These are phyloP conservation scores for Chlamydomonas urium DNA, from an alignment of 139 green algal genomes.

Conservation along the genomic window DNA sequence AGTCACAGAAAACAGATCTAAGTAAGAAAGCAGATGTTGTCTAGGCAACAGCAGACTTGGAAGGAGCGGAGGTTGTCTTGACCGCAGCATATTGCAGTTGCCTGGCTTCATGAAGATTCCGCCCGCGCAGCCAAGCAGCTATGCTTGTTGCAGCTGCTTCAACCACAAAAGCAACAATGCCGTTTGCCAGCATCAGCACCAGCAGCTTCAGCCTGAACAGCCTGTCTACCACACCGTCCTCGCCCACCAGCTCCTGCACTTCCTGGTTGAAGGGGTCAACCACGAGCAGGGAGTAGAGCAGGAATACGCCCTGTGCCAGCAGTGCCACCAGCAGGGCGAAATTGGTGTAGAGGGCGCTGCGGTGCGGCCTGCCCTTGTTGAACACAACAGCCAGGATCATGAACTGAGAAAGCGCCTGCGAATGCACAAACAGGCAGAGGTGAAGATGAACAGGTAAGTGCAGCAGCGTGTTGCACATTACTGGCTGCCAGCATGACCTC, in stretches of 20 bases:
- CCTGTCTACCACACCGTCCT: constrained; percentile 14
- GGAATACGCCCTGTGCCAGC: constrained; percentile 23
- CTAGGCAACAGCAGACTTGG: too few relatives aligned
- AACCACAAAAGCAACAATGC: constrained; percentile 12
- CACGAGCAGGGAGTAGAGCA: constrained; percentile 42
- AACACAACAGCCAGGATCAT: constrained; percentile 47
- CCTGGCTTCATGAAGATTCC: too few relatives aligned
- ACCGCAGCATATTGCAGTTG: too few relatives aligned
- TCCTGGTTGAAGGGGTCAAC: constrained; percentile 37
- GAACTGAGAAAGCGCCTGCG: constrained; percentile 39
- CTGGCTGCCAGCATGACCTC: too few relatives aligned
- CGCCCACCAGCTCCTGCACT: constrained; percentile 40
- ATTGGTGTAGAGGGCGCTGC: constrained; percentile 43
- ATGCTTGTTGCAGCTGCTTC: too few relatives aligned
- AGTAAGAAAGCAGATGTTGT: too few relatives aligned
- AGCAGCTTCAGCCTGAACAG: constrained; percentile 26
- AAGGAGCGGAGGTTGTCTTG: too few relatives aligned
- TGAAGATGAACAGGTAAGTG: neutral
- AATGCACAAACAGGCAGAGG: neutral
- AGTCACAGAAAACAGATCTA: too few relatives aligned
- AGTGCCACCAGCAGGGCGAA: constrained; percentile 25
- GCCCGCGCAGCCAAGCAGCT: too few relatives aligned
- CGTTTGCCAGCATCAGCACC: constrained; percentile 30
- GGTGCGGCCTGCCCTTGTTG: constrained; percentile 52
- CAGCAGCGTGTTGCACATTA: too few relatives aligned